Conservation (phyloP, 768 basidiomycete genomes). For the Daedaleopsis sinensis region DNA sequence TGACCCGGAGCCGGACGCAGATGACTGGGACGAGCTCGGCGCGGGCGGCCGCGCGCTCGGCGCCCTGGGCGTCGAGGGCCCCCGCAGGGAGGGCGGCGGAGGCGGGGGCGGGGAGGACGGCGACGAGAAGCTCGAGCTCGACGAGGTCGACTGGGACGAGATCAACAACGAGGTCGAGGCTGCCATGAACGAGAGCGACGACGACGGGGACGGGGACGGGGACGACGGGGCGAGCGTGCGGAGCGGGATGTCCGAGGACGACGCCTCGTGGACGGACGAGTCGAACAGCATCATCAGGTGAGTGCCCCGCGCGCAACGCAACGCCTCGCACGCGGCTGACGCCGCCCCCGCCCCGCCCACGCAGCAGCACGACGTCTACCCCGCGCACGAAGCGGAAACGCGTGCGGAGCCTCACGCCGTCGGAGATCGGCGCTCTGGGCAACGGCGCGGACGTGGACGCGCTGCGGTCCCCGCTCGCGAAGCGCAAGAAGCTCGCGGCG, state of each 20-base stretch:
- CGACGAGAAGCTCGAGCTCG: conserved; percentile 47
- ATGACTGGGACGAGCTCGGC: conserved; percentile 62
- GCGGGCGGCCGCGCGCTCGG: conserved; percentile 31
- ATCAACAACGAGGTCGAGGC: conserved; percentile 88
- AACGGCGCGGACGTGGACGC: conserved; percentile 42
- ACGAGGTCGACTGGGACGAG: conserved; percentile 77
- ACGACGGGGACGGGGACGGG: conserved; percentile 49
- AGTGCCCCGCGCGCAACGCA: conserved; percentile 1
- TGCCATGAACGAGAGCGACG: conserved; percentile 81
- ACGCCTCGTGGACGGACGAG: conserved; percentile 50
- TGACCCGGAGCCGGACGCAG: conserved; percentile 65
- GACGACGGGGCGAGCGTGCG: conserved; percentile 19
- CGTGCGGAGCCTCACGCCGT: conserved; percentile 71
- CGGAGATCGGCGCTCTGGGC: conserved; percentile 45
- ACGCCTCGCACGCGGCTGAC: background rate
- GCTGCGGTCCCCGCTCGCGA: conserved; percentile 72
- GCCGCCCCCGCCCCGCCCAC: background rate
- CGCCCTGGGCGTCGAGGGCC: conserved; percentile 40
- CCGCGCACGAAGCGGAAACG: conserved; percentile 65
- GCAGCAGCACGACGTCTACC: conserved; percentile 41
- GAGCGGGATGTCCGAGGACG: conserved; percentile 55
- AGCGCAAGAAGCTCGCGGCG: conserved; percentile 75
- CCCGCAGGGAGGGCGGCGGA: conserved; percentile 33
- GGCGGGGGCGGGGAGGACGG: conserved; percentile 34
- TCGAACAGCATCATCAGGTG: conserved; percentile 50